These are phyloP conservation scores for Rhytidiadelphus loreus DNA, from an alignment of 225 moss, liverwort and hornwort species.

Conservation along the genomic window DNA sequence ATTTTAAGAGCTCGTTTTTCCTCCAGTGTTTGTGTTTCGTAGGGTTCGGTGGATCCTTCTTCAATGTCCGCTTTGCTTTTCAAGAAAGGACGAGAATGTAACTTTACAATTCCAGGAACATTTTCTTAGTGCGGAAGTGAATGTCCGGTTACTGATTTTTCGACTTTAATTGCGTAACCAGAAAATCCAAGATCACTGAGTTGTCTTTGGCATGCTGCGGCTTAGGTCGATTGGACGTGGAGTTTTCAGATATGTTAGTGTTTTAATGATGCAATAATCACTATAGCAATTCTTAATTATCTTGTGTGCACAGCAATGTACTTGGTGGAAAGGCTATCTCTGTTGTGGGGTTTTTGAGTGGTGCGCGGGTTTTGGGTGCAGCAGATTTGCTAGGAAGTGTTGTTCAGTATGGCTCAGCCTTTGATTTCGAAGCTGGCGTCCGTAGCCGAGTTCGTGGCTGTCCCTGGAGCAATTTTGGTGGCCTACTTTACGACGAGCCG, in stretches of 20 bases:
- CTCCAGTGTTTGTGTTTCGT: neutral
- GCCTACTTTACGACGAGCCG: slow-evolving; percentile 33
- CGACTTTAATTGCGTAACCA: neutral
- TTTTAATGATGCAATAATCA: neutral
- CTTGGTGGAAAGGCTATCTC: neutral
- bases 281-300: neutral
- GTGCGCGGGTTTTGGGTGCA: neutral
- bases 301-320: neutral
- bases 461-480: slow-evolving; percentile 25
- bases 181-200: neutral
- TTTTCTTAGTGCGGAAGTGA: neutral
- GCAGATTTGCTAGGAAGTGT: neutral
- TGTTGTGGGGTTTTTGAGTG: neutral
- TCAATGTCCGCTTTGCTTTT: neutral
- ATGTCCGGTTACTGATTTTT: neutral
- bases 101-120: neutral
- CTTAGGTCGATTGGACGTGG: neutral
- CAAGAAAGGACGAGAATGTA: neutral
- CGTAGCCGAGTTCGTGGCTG: slow-evolving; percentile 25
- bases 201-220: neutral
- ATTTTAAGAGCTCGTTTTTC: neutral
- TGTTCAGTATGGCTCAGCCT: slow-evolving; percentile 9
- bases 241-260: neutral
- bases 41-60: neutral
- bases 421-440: slow-evolving; percentile 27